A percentile compares a stretch with the other conserved stretches of the same genome.
These are phyloP conservation scores for Antitrichia curtipendula DNA, from an alignment of 225 moss, liverwort and hornwort species.

Conservation along the genomic window DNA sequence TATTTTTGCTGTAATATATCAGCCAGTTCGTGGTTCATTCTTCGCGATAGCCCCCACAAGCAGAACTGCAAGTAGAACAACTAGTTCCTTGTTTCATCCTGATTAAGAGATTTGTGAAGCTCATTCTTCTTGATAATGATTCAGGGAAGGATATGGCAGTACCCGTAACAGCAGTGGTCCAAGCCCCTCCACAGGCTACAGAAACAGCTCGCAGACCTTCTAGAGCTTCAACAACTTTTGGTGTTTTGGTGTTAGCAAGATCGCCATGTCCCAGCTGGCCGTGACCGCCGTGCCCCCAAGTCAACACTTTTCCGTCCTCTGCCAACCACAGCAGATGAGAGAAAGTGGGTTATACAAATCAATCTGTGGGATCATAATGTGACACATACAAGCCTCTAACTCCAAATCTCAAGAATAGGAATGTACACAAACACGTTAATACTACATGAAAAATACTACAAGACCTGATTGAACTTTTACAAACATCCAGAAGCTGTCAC, in stretches of 20 bases:
- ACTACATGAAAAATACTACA: neutral
- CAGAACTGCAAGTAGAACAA: neutral
- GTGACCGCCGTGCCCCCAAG: conserved; percentile 91
- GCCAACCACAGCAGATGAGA: neutral
- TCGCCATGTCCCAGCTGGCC: conserved; percentile 82
- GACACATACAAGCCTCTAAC: neutral
- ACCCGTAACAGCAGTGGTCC: conserved; percentile 85
- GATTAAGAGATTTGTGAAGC: neutral
- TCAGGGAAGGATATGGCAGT: neutral
- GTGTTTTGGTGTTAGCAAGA: conserved; percentile 46
- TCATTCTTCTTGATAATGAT: neutral
- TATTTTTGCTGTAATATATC: neutral
- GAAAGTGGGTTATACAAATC: neutral
- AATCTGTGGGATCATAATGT: neutral
- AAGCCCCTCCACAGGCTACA: conserved; percentile 79
- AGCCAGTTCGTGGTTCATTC: neutral
- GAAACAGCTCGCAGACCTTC: conserved; percentile 40
- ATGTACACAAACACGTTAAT: neutral
- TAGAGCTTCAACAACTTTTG: conserved; percentile 59
- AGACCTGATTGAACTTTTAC: neutral
- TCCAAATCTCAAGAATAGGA: neutral
- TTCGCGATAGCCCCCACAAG: neutral
- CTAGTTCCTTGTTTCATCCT: neutral
- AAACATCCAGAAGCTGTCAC: neutral
- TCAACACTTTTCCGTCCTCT: conserved; percentile 82